Base-by-base conservation (phyloP, 805 yeast genomes). In the Grigorovia yakushimaensis region DNA sequence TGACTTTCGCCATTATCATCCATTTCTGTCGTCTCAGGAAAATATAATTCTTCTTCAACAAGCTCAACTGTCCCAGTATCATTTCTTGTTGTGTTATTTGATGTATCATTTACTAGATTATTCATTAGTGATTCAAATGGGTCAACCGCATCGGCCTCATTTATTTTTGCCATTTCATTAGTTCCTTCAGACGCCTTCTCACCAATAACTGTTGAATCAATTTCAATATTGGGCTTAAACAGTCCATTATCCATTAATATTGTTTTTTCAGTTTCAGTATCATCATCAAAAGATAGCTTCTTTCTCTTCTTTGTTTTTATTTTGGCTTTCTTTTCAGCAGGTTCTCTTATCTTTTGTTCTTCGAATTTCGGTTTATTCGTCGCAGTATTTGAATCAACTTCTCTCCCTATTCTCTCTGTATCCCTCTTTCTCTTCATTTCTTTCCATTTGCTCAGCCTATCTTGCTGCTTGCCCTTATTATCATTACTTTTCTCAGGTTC, bases 401-500 rank as follows among this genome's bases (percentile, higher is more conserved):
- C 39, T 7, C 33, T 35, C 18, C 44, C 45, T 21, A 41, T 8
- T 21, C 33, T 45, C 37, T 53, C 50, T 20, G 57, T 56, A 33
- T 49, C 53, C 52, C 51, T 43, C 41, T 54, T 45, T 44, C 53
- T 55, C 48, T 65, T 69, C 53, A 68, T 71, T 63, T 60, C 66
- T 59, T 75, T 77, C 82, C 82, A 78, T 22, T 75, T 78, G 47
- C 73, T 76, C 0, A 77, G 57, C 48, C 73, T 68, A 50, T 62
- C 60, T 41, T 66, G 68, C 41, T 73, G 64, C 39, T 62, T 66
- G 17, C 42, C 43, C n/a, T 48, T 44, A 35, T 50, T 46, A 15
- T 44, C 47, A 43, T 49, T n/a, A n/a, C n/a, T n/a, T n/a, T n/a
- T 44, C 27, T 43, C 39, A 47, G 42, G 43, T 39, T 20, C 48